Percentiles rank a stretch among this genome's conserved stretches.
These are phyloP conservation scores for Grifola frondosa DNA, from an alignment of 1,284 basidiomycete species.

Conservation along the genomic window DNA sequence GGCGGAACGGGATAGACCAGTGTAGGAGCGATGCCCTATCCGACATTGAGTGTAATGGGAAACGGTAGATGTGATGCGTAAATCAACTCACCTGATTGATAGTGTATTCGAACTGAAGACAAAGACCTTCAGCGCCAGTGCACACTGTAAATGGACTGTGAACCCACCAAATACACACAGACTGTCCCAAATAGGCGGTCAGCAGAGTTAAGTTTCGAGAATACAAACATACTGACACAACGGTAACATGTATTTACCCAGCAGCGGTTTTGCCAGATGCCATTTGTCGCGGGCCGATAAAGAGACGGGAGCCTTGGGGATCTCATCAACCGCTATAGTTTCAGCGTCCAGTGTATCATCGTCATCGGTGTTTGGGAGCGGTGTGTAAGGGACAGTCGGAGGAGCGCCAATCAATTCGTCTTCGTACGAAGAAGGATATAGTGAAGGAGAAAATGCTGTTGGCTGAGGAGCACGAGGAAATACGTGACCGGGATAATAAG, in stretches of 20 bases:
- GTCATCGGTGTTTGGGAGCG: slow-evolving; percentile 45
- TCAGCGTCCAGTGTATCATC: slow-evolving; percentile 3
- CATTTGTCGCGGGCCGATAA: slow-evolving; percentile 74
- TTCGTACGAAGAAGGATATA: slow-evolving; percentile 36
- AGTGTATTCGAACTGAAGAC: slow-evolving; percentile 81
- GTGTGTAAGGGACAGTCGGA: slow-evolving; percentile 48
- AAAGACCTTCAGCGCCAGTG: slow-evolving; percentile 6
- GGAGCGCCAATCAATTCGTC: slow-evolving; percentile 34
- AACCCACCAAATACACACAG: slow-evolving; percentile 72
- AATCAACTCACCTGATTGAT: slow-evolving; percentile 74
- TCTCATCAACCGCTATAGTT: slow-evolving; percentile 2
- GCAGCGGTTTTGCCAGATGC: slow-evolving; percentile 69
- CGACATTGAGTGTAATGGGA: neutral
- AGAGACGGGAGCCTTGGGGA: slow-evolving; percentile 37
- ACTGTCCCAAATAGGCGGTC: slow-evolving; percentile 43
- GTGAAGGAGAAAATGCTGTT: slow-evolving; percentile 42
- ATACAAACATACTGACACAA: slow-evolving; percentile 54
- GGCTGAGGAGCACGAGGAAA: slow-evolving; percentile 70
- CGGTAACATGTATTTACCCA: slow-evolving; percentile 79
- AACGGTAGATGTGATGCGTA: neutral
- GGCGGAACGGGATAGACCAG: slow-evolving; percentile 87
- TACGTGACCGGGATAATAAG: slow-evolving; percentile 75
- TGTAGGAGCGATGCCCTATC: slow-evolving; percentile 85
- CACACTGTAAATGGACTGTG: neutral
- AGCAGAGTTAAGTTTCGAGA: neutral